Evolutionary conservation across 2,329 filamentous ascomycete species (phyloP).

Genomic region (Venturia effusa): DNA sequence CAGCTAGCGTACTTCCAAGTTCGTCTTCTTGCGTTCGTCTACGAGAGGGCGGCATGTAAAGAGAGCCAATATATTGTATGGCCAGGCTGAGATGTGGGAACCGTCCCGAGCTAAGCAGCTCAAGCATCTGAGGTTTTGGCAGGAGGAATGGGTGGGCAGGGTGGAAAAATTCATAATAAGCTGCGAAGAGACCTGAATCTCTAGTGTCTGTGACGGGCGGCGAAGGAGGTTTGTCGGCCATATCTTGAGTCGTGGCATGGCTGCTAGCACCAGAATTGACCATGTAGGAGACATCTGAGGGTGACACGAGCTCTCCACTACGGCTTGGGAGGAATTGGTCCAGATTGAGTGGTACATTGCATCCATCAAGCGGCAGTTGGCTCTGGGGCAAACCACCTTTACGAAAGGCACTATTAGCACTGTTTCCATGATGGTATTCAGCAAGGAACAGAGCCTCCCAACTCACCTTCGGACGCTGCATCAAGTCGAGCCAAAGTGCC

Average conservation of each 20-base stretch:
- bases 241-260: neutral
- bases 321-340: neutral
- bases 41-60: constrained; percentile 37
- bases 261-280: neutral
- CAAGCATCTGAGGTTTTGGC: constrained; percentile 31
- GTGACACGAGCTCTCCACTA: neutral
- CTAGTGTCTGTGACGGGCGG: constrained; percentile 1
- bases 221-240: neutral
- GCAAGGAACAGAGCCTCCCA: neutral
- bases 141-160: constrained; percentile 46
- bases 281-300: neutral
- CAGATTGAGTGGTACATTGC: neutral
- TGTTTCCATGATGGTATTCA: neutral
- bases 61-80: constrained; percentile 46
- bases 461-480: neutral
- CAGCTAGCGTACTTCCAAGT: constrained; percentile 22
- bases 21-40: constrained; percentile 34
- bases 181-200: constrained; percentile 23
- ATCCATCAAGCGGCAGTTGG: neutral
- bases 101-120: constrained; percentile 29
- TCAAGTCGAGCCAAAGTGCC: constrained; percentile 12
- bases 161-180: constrained; percentile 47
- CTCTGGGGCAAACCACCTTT: neutral
- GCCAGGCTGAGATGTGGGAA: constrained; percentile 38
- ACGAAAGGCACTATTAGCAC: neutral